Evolutionary conservation across 2,329 filamentous ascomycete species (phyloP).

Genomic region (Nemania abortiva): DNA sequence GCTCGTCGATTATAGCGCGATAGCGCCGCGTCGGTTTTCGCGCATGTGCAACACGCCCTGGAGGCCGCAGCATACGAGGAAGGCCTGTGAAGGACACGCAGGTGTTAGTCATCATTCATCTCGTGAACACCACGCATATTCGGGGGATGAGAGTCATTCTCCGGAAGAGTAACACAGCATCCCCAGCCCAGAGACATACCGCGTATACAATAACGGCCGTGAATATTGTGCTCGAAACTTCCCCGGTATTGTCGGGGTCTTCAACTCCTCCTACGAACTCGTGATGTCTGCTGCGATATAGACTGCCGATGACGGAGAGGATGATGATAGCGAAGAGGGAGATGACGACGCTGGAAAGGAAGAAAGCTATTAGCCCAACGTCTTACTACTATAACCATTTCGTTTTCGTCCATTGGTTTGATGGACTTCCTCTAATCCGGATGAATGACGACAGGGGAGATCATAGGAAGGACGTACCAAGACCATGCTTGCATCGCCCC

Average conservation of each 20-base stretch:
- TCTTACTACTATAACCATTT: background rate
- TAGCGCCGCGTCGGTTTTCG: conserved; percentile 85
- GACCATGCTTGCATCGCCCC: conserved; percentile 93
- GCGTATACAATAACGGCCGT: conserved; percentile 88
- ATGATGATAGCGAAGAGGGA: conserved; percentile 74
- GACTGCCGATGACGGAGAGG: conserved; percentile 72
- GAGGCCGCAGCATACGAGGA: conserved; percentile 90
- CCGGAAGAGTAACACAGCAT: background rate
- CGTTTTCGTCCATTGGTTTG: conserved; percentile 6
- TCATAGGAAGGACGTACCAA: conserved; percentile 74
- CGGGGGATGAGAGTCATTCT: background rate
- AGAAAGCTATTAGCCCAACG: conserved; percentile 42
- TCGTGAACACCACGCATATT: background rate
- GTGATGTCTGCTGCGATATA: conserved; percentile 86
- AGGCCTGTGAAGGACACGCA: conserved; percentile 67
- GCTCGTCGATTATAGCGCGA: conserved; percentile 69
- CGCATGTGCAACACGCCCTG: conserved; percentile 89
- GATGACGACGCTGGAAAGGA: conserved; percentile 73
- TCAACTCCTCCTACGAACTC: conserved; percentile 82
- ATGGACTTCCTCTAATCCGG: conserved; percentile 20
- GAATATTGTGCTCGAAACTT: conserved; percentile 87
- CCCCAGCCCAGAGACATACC: conserved; percentile 62
- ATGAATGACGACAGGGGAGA: conserved; percentile 20
- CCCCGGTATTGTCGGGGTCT: conserved; percentile 78
- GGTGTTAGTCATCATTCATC: conserved; percentile 5